Evolutionary conservation across 2,329 filamentous ascomycete species (phyloP).

Genomic region (Claviceps quebecensis): DNA sequence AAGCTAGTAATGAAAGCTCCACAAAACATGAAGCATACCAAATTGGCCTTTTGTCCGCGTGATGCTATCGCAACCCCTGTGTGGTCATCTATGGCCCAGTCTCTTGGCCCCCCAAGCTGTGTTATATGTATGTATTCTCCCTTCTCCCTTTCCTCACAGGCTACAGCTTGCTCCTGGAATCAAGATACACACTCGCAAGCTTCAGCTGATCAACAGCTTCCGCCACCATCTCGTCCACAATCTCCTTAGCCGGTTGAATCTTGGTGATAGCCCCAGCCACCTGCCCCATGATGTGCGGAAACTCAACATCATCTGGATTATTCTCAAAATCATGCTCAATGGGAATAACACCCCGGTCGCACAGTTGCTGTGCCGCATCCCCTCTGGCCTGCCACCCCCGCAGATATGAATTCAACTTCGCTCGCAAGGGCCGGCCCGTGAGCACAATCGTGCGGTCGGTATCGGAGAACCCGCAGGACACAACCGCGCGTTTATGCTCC

Average conservation of each 20-base stretch:
- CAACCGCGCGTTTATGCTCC: conserved; percentile 72
- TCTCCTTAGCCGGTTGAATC: conserved; percentile 67
- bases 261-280: conserved; percentile 66
- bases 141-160: background rate
- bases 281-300: conserved; percentile 88
- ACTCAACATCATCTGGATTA: conserved; percentile 60
- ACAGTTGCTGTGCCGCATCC: conserved; percentile 60
- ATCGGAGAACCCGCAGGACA: conserved; percentile 63
- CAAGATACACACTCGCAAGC: conserved; percentile 46
- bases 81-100: too few species aligned
- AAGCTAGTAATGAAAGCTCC: too few species aligned
- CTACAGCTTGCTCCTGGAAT: background rate
- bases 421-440: conserved; percentile 66
- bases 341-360: conserved; percentile 63
- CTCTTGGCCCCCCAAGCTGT: too few species aligned
- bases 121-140: too few species aligned
- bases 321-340: conserved; percentile 72
- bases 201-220: conserved; percentile 58
- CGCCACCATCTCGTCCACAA: conserved; percentile 81
- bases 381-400: conserved; percentile 66
- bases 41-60: too few species aligned
- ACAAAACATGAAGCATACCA: too few species aligned
- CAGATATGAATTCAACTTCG: conserved; percentile 74
- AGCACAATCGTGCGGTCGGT: conserved; percentile 74
- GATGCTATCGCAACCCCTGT: too few species aligned